Percentiles rank a stretch among this genome's conserved stretches.
Conservation (phyloP, 2,329 filamentous ascomycete species). For the Escovopsis sp. region DNA sequence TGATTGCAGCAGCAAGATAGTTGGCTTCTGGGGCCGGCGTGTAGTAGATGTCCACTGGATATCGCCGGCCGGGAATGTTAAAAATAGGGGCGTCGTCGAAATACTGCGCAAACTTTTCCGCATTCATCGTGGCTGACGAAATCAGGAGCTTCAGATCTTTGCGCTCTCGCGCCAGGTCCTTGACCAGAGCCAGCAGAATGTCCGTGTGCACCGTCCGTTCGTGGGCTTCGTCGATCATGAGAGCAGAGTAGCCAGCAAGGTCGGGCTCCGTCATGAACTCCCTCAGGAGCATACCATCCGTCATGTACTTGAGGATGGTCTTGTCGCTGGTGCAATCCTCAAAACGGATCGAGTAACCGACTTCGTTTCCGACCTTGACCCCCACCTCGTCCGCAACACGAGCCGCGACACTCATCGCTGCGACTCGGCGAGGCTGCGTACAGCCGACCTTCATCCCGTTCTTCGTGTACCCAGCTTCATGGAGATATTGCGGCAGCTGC, state of each 20-base stretch:
- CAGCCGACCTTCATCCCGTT: slow-evolving; percentile 75
- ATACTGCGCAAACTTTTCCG: slow-evolving; percentile 79
- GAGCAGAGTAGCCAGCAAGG: slow-evolving; percentile 62
- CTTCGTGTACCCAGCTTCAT: slow-evolving; percentile 82
- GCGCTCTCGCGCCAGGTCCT: slow-evolving; percentile 70
- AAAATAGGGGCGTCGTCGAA: slow-evolving; percentile 91
- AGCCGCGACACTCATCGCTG: slow-evolving; percentile 93
- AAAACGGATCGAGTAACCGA: slow-evolving; percentile 90
- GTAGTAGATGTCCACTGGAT: slow-evolving; percentile 84
- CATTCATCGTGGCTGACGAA: slow-evolving; percentile 88
- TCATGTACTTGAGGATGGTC: slow-evolving; percentile 91
- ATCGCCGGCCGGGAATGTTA: slow-evolving; percentile 80
- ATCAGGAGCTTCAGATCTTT: slow-evolving; percentile 84
- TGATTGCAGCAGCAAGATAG: slow-evolving; percentile 80
- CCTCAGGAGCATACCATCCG: slow-evolving; percentile 84
- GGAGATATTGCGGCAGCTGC: slow-evolving; percentile 83
- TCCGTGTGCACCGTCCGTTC: slow-evolving; percentile 86
- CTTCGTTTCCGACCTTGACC: slow-evolving; percentile 76
- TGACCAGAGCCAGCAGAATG: slow-evolving; percentile 74
- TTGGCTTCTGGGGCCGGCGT: slow-evolving; percentile 85
- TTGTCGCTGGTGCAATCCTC: slow-evolving; percentile 86
- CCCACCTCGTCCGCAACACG: slow-evolving; percentile 92
- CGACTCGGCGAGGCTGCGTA: slow-evolving; percentile 87
- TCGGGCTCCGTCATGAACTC: slow-evolving; percentile 85
- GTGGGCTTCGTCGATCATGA: slow-evolving; percentile 98